A percentile compares a stretch with the other conserved stretches of the same genome.
Conservation (phyloP, 2,329 filamentous ascomycete species). For the Colletotrichum falcatum region DNA sequence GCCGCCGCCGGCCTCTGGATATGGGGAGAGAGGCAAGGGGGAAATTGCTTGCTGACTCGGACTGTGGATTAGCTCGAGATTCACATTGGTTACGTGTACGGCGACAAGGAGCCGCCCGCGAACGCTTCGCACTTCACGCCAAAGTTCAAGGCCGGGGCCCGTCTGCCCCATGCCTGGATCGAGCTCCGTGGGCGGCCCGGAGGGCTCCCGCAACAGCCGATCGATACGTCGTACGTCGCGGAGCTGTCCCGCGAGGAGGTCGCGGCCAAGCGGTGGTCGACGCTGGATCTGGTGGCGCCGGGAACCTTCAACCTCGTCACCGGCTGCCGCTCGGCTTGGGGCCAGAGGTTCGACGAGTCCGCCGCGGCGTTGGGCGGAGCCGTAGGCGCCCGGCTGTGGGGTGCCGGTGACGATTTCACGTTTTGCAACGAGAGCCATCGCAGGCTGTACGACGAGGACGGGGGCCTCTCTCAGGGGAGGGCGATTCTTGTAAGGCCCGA, state of each 20-base stretch:
- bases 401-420: conserved; percentile 6
- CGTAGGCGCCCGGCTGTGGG: not conserved
- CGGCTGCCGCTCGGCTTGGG: not conserved
- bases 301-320: conserved; percentile 18
- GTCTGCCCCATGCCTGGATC: conserved; percentile 57
- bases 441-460: conserved; percentile 42
- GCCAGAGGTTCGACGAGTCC: not conserved
- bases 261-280: conserved; percentile 48
- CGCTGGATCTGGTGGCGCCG: conserved; percentile 49
- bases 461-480: conserved; percentile 44
- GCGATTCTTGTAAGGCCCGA: conserved; percentile 53
- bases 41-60: not conserved
- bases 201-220: conserved; percentile 37
- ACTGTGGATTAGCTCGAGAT: conserved; percentile 48
- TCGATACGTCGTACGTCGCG: conserved; percentile 51
- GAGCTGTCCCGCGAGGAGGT: conserved; percentile 48
- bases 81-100: conserved; percentile 59
- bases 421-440: conserved; percentile 14
- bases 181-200: not conserved
- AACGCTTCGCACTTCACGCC: conserved; percentile 53
- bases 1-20: not conserved
- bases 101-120: conserved; percentile 47
- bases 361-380: not conserved
- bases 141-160: conserved; percentile 52
- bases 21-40: too few species aligned